phyloP scores from a whole-genome alignment of 108 stramenopile species.

The Skeletonema grethae region DNA sequence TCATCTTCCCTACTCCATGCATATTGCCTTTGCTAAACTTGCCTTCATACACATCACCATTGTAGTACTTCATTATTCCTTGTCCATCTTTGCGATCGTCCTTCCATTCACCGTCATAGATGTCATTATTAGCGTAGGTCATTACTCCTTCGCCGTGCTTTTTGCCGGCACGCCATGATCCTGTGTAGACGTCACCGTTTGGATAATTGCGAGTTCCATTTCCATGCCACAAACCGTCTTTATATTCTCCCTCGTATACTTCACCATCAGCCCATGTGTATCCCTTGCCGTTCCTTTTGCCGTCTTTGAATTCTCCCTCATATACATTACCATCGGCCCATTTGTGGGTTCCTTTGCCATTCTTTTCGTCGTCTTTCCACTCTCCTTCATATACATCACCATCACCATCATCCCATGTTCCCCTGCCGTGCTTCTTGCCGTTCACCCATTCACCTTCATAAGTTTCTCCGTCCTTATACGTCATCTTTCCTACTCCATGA shows the following conservation, averaged over 20 bases:
- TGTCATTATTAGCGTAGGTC: constrained; percentile 39
- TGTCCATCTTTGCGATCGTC: neutral
- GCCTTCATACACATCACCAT: constrained; percentile 14
- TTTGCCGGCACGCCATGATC: constrained; percentile 46
- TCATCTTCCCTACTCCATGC: constrained; percentile 49
- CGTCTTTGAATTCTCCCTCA: constrained; percentile 50
- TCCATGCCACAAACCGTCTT: neutral
- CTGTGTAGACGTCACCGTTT: constrained; percentile 59
- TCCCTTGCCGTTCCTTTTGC: constrained; percentile 47
- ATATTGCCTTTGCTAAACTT: constrained; percentile 28
- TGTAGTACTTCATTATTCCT: neutral
- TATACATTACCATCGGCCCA: constrained; percentile 40
- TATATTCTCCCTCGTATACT: too few species aligned
- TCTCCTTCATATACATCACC: constrained; percentile 19
- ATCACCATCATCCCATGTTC: neutral
- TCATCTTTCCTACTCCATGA: too few species aligned
- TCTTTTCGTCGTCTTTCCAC: constrained; percentile 22
- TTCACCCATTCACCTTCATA: too few species aligned
- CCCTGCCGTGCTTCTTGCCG: too few species aligned
- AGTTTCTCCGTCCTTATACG: too few species aligned
- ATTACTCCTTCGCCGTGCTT: constrained; percentile 52
- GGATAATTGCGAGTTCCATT: too few species aligned
- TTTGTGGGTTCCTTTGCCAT: constrained; percentile 27
- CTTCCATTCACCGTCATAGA: constrained; percentile 4
- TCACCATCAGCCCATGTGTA: too few species aligned